Evolutionary conservation across 305 asterid genomes (phyloP).

Genomic region (Coffea humblotiana): DNA sequence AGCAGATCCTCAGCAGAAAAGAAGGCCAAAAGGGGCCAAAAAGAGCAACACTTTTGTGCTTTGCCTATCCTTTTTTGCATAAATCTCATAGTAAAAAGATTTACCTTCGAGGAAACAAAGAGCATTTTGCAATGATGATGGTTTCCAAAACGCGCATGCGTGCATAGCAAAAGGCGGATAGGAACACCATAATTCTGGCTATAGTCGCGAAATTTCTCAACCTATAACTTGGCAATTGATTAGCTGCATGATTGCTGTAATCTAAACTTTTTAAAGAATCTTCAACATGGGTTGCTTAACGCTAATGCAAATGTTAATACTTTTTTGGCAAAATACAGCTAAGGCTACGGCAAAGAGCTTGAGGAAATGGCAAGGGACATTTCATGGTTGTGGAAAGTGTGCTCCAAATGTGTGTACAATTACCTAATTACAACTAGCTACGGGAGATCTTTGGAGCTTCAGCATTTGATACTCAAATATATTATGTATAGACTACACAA

Average conservation of each 20-base stretch:
- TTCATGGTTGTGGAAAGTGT: constrained; percentile 6
- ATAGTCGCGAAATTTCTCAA: background rate
- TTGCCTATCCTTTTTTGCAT: background rate
- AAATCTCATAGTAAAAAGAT: background rate
- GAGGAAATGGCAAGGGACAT: background rate
- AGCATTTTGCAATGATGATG: constrained; percentile 20
- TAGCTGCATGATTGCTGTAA: constrained; percentile 22
- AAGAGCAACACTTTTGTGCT: background rate
- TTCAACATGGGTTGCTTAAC: background rate
- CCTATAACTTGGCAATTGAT: constrained; percentile 11
- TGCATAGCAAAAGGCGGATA: constrained; percentile 14
- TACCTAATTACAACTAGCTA: background rate
- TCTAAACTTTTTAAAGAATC: constrained; percentile 4
- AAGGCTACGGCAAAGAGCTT: background rate
- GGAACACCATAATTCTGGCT: constrained; percentile 27
- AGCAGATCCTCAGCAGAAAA: background rate
- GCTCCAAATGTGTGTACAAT: background rate
- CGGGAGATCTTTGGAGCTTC: background rate
- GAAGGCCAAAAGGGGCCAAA: background rate
- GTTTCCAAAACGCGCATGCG: constrained; percentile 25
- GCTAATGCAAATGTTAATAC: background rate
- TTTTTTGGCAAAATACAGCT: constrained; percentile 13
- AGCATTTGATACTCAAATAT: constrained; percentile 1
- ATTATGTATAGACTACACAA: background rate
- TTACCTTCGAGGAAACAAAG: background rate